A percentile compares a stretch with the other conserved stretches of the same genome.
These are phyloP conservation scores for Diaporthe ilicicola DNA, from an alignment of 2,329 filamentous ascomycete species.

Conservation along the genomic window DNA sequence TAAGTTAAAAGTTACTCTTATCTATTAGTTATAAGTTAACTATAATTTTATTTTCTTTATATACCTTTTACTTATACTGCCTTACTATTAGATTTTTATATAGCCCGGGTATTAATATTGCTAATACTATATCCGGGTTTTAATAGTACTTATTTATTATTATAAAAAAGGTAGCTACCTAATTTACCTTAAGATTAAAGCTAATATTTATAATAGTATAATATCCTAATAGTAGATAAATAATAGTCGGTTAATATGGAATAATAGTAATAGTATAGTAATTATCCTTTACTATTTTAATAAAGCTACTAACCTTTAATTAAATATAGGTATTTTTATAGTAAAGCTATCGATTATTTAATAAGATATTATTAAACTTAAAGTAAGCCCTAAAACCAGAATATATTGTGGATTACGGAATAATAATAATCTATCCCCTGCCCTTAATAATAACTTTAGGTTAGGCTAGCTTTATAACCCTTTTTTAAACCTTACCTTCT, in stretches of 20 bases:
- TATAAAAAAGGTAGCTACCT: not conserved
- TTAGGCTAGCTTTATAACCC: not conserved
- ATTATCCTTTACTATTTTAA: not conserved
- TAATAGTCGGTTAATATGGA: not conserved
- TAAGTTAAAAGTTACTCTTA: not conserved
- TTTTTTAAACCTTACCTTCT: not conserved
- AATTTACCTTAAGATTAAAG: not conserved
- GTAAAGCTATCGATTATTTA: not conserved
- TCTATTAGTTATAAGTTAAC: no score
- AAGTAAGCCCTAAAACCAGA: not conserved
- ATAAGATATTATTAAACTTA: not conserved
- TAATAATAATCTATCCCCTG: not conserved
- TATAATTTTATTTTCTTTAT: not conserved
- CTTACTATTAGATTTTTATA: not conserved
- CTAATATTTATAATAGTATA: not conserved
- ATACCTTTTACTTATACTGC: not conserved
- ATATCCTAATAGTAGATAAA: not conserved
- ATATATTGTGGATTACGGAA: not conserved
- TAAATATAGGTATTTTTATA: no score
- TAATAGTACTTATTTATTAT: not conserved
- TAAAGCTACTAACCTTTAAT: not conserved
- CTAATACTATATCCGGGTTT: not conserved
- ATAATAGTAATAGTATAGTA: not conserved
- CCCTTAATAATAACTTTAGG: not conserved
- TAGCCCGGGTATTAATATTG: not conserved